Evolutionary conservation across 345 rosid species (phyloP).

Genomic region (Orychophragmus violaceus): DNA sequence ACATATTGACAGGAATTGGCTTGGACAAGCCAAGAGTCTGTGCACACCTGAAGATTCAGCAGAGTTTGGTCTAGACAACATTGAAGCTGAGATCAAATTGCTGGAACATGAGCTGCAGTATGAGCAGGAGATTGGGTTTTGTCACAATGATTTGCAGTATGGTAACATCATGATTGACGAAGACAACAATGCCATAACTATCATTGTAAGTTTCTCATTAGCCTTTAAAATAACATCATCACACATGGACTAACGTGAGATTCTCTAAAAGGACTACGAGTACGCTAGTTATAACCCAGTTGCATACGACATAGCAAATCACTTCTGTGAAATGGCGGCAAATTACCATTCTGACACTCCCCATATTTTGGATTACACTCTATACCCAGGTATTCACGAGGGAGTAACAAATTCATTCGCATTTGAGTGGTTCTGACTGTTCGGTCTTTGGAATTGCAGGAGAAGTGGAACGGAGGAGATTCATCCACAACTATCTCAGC

Average conservation of each 20-base stretch:
- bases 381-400: conserved; percentile 53
- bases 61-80: conserved; percentile 46
- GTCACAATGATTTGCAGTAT: conserved; percentile 90
- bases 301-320: conserved; percentile 85
- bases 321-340: conserved; percentile 89
- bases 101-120: conserved; percentile 44
- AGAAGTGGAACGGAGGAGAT: conserved; percentile 56
- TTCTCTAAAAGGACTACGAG: conserved; percentile 65
- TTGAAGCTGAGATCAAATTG: conserved; percentile 49
- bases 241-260: background rate
- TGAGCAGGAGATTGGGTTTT: conserved; percentile 64
- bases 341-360: conserved; percentile 80
- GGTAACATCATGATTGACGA: conserved; percentile 95
- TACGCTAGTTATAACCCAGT: conserved; percentile 75
- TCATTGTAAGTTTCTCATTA: conserved; percentile 52
- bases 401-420: background rate
- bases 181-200: conserved; percentile 55
- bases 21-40: conserved; percentile 50
- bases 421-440: background rate
- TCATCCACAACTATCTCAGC: conserved; percentile 45
- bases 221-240: background rate
- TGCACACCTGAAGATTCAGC: conserved; percentile 44
- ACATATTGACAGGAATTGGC: conserved; percentile 45
- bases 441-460: conserved; percentile 33
- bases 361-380: conserved; percentile 58